Evolutionary conservation across 2,329 filamentous ascomycete genomes (phyloP), one percentile per base, ranked within the genome.

Genomic region (Orbilia blumenaviensis): DNA sequence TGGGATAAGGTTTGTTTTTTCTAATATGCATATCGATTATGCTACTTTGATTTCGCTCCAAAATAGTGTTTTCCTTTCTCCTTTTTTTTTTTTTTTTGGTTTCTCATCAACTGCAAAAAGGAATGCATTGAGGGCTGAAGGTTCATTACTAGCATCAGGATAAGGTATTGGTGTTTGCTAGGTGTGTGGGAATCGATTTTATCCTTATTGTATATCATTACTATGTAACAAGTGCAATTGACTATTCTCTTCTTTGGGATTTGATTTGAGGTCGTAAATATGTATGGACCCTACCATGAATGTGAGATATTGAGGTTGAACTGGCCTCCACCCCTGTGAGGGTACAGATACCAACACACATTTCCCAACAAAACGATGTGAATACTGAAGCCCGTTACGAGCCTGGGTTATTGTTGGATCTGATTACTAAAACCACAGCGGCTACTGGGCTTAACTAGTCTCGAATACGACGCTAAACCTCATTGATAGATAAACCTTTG

Each of bases 1-100:
- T 10, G 12, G n/a, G 32, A 27, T 18, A 5, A n/a, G 18, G 29
- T 29, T 44, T 18, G 34, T 9, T 48, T 66, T 64, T 44, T n/a
- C n/a, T 14, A n/a, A 36, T 14, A 23, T 27, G 68, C 68, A 66
- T 73, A 60, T 73, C 50, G 68, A 73, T 32, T 73, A 16, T 73
- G 68, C 60, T 44, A 44, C 23, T 8, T 58, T 36, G 32, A n/a
- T 42, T 62, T 44, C 10, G 9, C 14, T 71, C 34, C 18, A 29
- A 50, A 27, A 9, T 4, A 27, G 32, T 8, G 10, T 12, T 9
- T 16, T 58, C n/a, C n/a, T n/a, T n/a, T n/a, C n/a, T n/a, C n/a
- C n/a, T n/a, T n/a, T n/a, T n/a, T 18, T 14, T 7, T 34, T 48
- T 4, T 16, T 48, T 7, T n/a, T 23, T 50, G n/a, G 46, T 12